Evolutionary conservation across 2,329 filamentous ascomycete species (phyloP), one percentile per base, ranked within the genome.

Genomic region (Aspergillus spinulosporus): DNA sequence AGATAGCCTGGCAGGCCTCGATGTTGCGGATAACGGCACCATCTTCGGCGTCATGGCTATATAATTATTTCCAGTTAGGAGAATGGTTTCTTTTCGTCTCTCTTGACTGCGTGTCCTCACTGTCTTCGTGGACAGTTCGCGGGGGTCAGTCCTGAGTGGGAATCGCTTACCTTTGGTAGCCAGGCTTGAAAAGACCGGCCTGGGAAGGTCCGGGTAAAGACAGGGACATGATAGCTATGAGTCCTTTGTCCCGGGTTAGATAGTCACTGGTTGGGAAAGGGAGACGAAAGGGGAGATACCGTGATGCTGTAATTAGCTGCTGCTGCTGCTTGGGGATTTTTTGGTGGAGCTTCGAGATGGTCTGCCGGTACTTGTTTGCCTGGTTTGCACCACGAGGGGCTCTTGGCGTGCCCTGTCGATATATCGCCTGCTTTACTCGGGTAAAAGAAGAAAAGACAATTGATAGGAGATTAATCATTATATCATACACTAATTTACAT

Each of bases 1-100:
- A 87, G 76, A 99, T 97, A 65, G 94, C 90, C 64, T 92, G 86
- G 81, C 94, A 99, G 74, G 95, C 94, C 73, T 99, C 95, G 78
- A 99, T 97, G 78, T 99, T 99, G 72, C 94, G 92, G 64, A 97
- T 84, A 65, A 99, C 92, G 66, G 94, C 95, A 74, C 94, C 94
- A 89, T 99, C 94, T 86, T 99, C 95, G 59, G 93, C 88, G 74
- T 97, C 93, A 80, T 99, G 96, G 84, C 95, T 97, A 58, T 59
- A 65, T 21, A 37, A 42, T 15, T 14, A 21, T 21, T 21, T n/a
- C 44, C 34, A n/a, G 49, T 63, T 63, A 63, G 57, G 59, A 50
- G 49, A 31, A 15, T 9, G 44, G 12, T 29, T 7, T 34, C 28
- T 47, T 12, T 5, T 15, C 7, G 12, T 36, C 7, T 32, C 26